Base-by-base conservation (phyloP, 306 rosid species). In the Vigna angularis region DNA sequence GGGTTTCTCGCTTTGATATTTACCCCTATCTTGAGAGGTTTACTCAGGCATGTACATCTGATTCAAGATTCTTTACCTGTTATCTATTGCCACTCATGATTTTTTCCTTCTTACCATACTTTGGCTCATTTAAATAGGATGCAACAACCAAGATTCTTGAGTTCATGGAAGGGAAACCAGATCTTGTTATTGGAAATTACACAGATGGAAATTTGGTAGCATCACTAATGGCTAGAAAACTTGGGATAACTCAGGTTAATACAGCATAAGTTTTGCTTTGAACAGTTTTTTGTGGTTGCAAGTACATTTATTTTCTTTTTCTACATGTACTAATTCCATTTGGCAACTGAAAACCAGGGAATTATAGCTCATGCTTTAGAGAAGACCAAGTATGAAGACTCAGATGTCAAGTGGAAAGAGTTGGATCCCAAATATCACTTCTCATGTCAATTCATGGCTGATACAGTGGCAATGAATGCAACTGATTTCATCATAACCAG, bases 291-390 rank as follows among this genome's bases (percentile, higher is more conserved):
- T 78, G 38, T 38, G 70, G 49, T 30, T 6, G 64, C 28, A 17
- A 40, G 20, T 17, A 47, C 30, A 38, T 28, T 15, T 50, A 32
- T 4, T 34, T 80, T 22, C 47, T 53, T 80, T 78, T 47, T 18
- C 28, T 53, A 36, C 34, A 30, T 68, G 58, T 49, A 72, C 75
- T 72, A 51, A 87, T 26, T 66, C 51, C 26, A n/a, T 6, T 47
- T 28, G 12, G 16, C 45, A 24, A 15, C 72, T 48, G 62, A 67
- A 79, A 81, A 74, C 57, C 83, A 91, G 96, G 98, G 85, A 73
- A 94, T 96, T 32, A 92, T 94, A 81, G 97, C 98, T 28, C 98
- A 94, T 61, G 98, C 97, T 62, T 88, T 94, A 66, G 98, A 92
- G 88, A 94, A 94, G 82, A 90, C 97, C 8, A 94, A 94, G 74